A percentile compares a stretch with the other conserved stretches of the same genome.
Conservation (phyloP, 2,329 filamentous ascomycete genomes). For the Lithohypha guttulata region DNA sequence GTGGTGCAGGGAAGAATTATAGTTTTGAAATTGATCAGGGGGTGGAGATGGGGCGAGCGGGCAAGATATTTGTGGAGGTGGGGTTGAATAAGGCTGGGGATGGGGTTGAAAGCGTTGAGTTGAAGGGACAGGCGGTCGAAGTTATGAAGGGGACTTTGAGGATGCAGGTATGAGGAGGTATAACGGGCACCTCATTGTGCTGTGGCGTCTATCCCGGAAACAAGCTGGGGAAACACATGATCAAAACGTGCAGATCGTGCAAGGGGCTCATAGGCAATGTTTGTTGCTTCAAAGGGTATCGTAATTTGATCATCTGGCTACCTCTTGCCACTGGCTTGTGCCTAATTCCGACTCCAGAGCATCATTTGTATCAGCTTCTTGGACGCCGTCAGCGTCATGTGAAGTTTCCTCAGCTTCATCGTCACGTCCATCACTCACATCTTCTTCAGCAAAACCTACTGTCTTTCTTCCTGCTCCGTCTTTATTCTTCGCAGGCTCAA, state of each 20-base stretch:
- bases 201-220: too few species aligned
- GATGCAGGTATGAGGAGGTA: too few species aligned
- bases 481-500: conserved; percentile 35
- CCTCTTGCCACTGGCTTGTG: conserved; percentile 10
- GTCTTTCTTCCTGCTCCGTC: conserved; percentile 30
- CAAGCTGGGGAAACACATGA: too few species aligned
- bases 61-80: conserved; percentile 29
- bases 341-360: conserved; percentile 6
- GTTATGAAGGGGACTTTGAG: conserved; percentile 28
- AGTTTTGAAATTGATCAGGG: conserved; percentile 51
- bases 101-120: conserved; percentile 25
- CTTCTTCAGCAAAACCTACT: conserved; percentile 44
- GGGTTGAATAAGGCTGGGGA: conserved; percentile 10
- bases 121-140: conserved; percentile 28
- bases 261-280: too few species aligned
- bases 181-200: too few species aligned
- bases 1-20: conserved; percentile 21
- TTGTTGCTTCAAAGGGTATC: too few species aligned
- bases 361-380: neutral
- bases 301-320: too few species aligned
- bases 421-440: conserved; percentile 7
- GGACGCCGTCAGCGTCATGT: neutral
- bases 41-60: conserved; percentile 53
- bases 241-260: too few species aligned
- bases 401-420: neutral